Percentiles rank a stretch among this genome's conserved stretches.
phyloP scores from a whole-genome alignment of 768 basidiomycete genomes.

The Lepiota subincarnata region DNA sequence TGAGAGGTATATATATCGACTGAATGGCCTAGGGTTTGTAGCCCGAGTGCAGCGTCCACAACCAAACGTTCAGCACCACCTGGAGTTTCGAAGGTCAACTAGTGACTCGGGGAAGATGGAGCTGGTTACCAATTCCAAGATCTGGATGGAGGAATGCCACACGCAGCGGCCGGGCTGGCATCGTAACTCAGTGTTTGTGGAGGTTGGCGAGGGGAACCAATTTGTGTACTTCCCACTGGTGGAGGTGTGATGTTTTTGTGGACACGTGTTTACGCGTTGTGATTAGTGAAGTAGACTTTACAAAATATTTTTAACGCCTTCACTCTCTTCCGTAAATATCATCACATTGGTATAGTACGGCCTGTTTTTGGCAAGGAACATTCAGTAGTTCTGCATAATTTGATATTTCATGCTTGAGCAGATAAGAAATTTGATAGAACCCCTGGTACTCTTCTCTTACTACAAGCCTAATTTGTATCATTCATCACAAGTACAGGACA shows the following conservation, averaged over 20 bases:
- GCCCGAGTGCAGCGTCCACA: conserved; percentile 89
- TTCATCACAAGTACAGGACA: no score
- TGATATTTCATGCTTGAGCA: no score
- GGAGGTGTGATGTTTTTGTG: conserved; percentile 4
- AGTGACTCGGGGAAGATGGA: conserved; percentile 9
- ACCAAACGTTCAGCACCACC: conserved; percentile 95
- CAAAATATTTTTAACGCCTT: no score
- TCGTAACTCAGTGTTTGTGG: neutral
- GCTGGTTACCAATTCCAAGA: conserved; percentile 77
- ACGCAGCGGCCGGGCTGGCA: conserved; percentile 19
- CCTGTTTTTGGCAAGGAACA: no score
- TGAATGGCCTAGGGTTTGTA: conserved; percentile 78
- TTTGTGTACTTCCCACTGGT: neutral
- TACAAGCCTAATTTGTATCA: no score
- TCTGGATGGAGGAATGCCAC: conserved; percentile 93
- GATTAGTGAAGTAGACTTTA: no score
- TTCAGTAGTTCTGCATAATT: no score
- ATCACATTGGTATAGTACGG: no score
- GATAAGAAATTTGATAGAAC: no score
- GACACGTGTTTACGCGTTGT: neutral
- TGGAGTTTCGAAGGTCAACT: conserved; percentile 26
- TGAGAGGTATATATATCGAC: conserved; percentile 93
- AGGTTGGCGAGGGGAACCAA: neutral
- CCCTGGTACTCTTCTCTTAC: no score
- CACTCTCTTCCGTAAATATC: no score